A percentile compares a stretch with the other conserved stretches of the same genome.
These are phyloP conservation scores for Tilletiopsis washingtonensis DNA, from an alignment of 1,284 basidiomycete species.

Conservation along the genomic window DNA sequence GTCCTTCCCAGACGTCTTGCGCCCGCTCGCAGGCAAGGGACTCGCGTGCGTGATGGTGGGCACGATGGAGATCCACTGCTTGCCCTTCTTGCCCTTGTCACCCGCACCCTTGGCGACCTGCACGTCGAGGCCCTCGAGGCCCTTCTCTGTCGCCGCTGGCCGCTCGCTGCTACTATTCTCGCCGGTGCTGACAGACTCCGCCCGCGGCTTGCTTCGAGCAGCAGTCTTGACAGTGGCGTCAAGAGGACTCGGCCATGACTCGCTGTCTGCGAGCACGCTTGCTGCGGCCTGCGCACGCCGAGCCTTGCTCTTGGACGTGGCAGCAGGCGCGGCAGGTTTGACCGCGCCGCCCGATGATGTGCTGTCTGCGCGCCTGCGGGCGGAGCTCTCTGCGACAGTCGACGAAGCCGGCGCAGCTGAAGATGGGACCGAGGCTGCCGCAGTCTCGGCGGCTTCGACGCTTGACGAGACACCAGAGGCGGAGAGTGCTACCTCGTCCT, in stretches of 20 bases:
- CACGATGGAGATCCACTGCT: conserved; percentile 32
- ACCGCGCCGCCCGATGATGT: no score
- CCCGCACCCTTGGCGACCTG: conserved; percentile 1
- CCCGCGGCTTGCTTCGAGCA: not conserved
- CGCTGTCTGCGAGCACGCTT: no score
- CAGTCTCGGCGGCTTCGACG: conserved; percentile 6
- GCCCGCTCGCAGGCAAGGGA: no score
- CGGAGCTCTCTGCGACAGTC: no score
- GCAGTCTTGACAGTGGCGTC: no score
- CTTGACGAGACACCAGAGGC: not conserved
- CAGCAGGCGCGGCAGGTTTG: no score
- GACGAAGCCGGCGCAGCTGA: no score
- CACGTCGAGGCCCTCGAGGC: conserved; percentile 20
- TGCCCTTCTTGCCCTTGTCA: conserved; percentile 12
- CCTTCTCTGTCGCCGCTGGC: conserved; percentile 7
- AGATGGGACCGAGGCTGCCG: not conserved
- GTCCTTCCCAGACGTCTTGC: no score
- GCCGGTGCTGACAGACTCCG: not conserved
- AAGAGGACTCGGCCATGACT: conserved; percentile 24
- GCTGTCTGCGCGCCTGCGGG: no score
- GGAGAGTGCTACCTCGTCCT: no score
- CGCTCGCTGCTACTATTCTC: not conserved
- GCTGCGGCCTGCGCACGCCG: no score
- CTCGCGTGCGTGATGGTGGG: conserved; percentile 28
- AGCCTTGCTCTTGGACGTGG: no score